Base-by-base conservation (phyloP, 1,139 yeast species). In the Saccharomyces hybrid region DNA sequence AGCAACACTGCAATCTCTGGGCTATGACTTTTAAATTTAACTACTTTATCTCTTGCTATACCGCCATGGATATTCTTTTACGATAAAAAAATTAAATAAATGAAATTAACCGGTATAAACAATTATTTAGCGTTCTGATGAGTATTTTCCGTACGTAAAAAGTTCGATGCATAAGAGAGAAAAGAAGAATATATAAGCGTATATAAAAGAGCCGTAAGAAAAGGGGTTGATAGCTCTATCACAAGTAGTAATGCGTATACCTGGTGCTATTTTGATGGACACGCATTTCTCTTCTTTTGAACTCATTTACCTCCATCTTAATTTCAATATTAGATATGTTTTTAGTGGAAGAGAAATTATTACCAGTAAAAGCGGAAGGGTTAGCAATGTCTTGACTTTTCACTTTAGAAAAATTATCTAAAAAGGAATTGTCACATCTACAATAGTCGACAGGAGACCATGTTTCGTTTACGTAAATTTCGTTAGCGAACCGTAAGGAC, bases 221-320 rank as follows among this genome's bases (percentile, higher is more conserved):
- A 34, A 3, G 34, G 34, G 34, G 2, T 1, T 31, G 34, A 1
- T 31, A 31, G 34, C 34, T 31, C 34, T 31, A 11, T 31, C 26
- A 42, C 5, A 57, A 49, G 48, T 63, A 68, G 52, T 63, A 62
- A 54, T 68, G 71, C 9, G 70, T 66, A 54, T 59, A 64, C 26
- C 57, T 51, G 16, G 58, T 55, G 49, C 71, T 67, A 4, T 62
- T 67, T 5, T 57, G 58, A 55, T 68, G 70, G 27, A 68, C 66
- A n/a, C 54, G 53, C 72, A 68, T 68, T 52, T 68, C 71, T 16
- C 54, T 57, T 51, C 58, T 63, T 52, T 68, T 68, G 52, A 52
- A 68, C 48, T 62, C 63, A 53, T 68, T 68, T 16, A 68, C 53
- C 52, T 67, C 69, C 32, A 52, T 44, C 53, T 67, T 66, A 3